These are phyloP conservation scores for Melampsora americana DNA, from an alignment of 1,284 basidiomycete species.

Conservation along the genomic window DNA sequence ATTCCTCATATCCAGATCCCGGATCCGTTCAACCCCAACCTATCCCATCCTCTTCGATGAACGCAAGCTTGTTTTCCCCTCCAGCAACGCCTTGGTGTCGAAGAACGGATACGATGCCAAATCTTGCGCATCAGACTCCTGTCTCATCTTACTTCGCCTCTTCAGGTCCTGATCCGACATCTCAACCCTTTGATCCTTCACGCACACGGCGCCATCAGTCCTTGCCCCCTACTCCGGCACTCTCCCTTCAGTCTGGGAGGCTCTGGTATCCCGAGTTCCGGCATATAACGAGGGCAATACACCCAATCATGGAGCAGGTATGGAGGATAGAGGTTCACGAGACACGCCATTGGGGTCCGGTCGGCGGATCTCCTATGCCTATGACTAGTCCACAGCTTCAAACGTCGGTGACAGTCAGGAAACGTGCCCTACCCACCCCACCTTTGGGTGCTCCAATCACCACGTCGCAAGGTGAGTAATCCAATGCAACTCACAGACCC, in stretches of 20 bases:
- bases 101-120: background rate
- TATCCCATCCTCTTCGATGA: background rate
- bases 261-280: background rate
- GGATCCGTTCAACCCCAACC: background rate
- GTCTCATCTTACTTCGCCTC: constrained; percentile 2
- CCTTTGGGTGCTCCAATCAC: constrained; percentile 8
- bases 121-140: constrained; percentile 13
- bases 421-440: constrained; percentile 35
- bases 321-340: background rate
- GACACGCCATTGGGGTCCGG: background rate
- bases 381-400: background rate
- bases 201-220: constrained; percentile 20
- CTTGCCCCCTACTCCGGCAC: constrained; percentile 19
- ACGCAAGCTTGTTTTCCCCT: constrained; percentile 35
- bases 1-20: background rate
- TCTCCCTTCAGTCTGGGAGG: constrained; percentile 9
- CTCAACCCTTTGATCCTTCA: constrained; percentile 1
- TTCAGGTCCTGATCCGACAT: constrained; percentile 8
- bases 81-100: constrained; percentile 38
- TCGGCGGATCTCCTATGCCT: background rate
- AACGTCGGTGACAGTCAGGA: constrained; percentile 2
- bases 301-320: too few species aligned
- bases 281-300: too few species aligned
- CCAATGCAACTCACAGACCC: too few species aligned
- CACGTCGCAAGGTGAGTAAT: background rate